phyloP scores from a whole-genome alignment of 768 basidiomycete genomes.

The Tephrocybe rancida region DNA sequence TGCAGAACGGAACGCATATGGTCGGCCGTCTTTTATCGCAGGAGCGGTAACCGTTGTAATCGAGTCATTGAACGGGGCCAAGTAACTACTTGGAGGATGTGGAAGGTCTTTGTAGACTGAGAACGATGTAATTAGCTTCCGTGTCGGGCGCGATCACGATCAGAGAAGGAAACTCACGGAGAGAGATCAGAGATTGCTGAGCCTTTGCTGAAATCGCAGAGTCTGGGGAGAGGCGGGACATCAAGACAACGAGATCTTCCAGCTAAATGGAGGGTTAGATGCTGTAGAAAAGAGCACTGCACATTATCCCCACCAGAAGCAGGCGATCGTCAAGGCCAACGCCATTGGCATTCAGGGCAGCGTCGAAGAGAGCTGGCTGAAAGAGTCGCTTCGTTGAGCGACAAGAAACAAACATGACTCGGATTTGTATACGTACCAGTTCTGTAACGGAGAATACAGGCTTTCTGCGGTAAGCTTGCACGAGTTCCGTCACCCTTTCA shows the following conservation, averaged over 20 bases:
- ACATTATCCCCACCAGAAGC: slow-evolving; percentile 47
- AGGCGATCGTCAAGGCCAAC: slow-evolving; percentile 60
- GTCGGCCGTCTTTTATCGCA: slow-evolving; percentile 2
- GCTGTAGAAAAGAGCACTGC: neutral
- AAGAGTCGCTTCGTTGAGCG: neutral
- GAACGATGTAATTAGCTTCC: slow-evolving; percentile 18
- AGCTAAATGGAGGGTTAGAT: slow-evolving; percentile 45
- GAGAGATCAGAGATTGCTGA: slow-evolving; percentile 52
- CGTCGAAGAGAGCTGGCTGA: slow-evolving; percentile 54
- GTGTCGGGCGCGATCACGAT: slow-evolving; percentile 11
- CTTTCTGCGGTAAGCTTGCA: slow-evolving; percentile 28
- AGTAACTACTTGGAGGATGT: slow-evolving; percentile 65
- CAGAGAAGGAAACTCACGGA: slow-evolving; percentile 45
- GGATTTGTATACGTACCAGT: slow-evolving; percentile 26
- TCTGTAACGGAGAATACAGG: slow-evolving; percentile 28
- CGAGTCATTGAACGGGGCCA: slow-evolving; percentile 22
- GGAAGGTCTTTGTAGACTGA: slow-evolving; percentile 85
- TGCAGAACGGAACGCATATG: slow-evolving; percentile 57
- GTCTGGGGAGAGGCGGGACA: slow-evolving; percentile 50
- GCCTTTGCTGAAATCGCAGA: slow-evolving; percentile 34
- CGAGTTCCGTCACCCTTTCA: slow-evolving; percentile 27
- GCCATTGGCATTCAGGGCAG: slow-evolving; percentile 38
- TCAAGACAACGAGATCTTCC: slow-evolving; percentile 59
- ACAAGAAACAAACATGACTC: neutral
- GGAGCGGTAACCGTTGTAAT: neutral